Base-by-base conservation (phyloP, 2,329 filamentous ascomycete genomes). In the Purpureocillium lavendulum region DNA sequence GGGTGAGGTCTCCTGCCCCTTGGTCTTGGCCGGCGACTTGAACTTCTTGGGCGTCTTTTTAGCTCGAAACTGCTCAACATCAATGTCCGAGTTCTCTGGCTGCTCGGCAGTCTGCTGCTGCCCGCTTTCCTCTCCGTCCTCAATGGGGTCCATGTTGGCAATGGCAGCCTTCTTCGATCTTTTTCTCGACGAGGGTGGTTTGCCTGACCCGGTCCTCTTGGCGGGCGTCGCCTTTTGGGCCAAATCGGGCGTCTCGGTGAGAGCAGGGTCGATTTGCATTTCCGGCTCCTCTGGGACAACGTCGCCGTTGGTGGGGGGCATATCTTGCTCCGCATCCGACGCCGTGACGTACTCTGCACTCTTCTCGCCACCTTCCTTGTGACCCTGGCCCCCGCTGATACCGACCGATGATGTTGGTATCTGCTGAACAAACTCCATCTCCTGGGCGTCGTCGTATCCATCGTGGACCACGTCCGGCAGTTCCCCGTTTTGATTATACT, bases 261-360 rank as follows among this genome's bases (percentile, higher is more conserved):
- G 42, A 2, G 56, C 57, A 2, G 56, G 57, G 40, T 59, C 60
- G 33, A 63, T 60, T 14, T 52, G 43, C 21, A 60, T 51, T n/a
- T 56, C 57, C 18, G 50, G 47, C 18, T 51, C 51, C 18, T 49
- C 48, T 9, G 35, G 48, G 13, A 49, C 45, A 30, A 36, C 36
- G 12, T 45, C 47, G 3, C 18, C 45, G 34, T 42, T 50, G n/a
- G 37, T 30, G 1, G 36, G 30, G 15, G 32, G 37, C 3, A 30
- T 47, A n/a, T 49, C 42, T 4, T 51, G 48, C 31, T 59, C 57
- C 7, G 36, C 51, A 30, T 59, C 57, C 13, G 55, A 57, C 32
- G 56, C 51, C n/a, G 40, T 40, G 28, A 60, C 48, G 26, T 49
- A 58, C 31, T 61, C 53, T 4, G 49, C 44, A 33, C 57, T 61